These are phyloP conservation scores for Primulina tabacum DNA, from an alignment of 257 asterid genomes.

Conservation along the genomic window DNA sequence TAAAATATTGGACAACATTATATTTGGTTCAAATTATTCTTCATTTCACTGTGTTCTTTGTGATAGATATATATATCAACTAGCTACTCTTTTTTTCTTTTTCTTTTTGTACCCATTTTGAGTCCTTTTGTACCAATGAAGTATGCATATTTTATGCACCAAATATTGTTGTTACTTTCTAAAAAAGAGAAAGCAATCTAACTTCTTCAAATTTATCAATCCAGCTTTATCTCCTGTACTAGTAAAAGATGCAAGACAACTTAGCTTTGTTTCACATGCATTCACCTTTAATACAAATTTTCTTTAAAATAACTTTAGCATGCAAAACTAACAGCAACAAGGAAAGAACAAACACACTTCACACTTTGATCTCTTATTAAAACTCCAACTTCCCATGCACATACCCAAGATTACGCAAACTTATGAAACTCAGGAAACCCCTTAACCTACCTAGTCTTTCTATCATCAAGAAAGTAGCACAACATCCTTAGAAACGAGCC, in stretches of 20 bases:
- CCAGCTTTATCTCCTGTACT: slow-evolving; percentile 50
- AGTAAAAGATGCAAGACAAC: slow-evolving; percentile 58
- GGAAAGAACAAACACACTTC: slow-evolving; percentile 69
- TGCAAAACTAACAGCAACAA: slow-evolving; percentile 75
- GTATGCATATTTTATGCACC: neutral
- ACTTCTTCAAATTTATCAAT: slow-evolving; percentile 44
- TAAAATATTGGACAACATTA: neutral
- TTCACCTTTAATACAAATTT: slow-evolving; percentile 53
- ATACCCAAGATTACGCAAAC: neutral
- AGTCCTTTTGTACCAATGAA: neutral
- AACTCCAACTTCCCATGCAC: slow-evolving; percentile 25
- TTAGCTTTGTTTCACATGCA: slow-evolving; percentile 92
- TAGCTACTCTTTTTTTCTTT: no score
- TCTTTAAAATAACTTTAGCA: slow-evolving; percentile 35
- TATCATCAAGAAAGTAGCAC: neutral
- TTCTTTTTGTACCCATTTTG: neutral
- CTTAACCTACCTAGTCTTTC: neutral
- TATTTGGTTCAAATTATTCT: neutral
- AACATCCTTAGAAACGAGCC: neutral
- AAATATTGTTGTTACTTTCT: slow-evolving; percentile 34
- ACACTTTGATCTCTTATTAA: slow-evolving; percentile 35
- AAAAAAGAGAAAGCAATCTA: slow-evolving; percentile 57
- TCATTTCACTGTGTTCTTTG: no score
- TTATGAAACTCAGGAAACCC: slow-evolving; percentile 26
- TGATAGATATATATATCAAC: no score